Base-by-base conservation (phyloP, 148 eudicot species). In the Rhododendron vialii region DNA sequence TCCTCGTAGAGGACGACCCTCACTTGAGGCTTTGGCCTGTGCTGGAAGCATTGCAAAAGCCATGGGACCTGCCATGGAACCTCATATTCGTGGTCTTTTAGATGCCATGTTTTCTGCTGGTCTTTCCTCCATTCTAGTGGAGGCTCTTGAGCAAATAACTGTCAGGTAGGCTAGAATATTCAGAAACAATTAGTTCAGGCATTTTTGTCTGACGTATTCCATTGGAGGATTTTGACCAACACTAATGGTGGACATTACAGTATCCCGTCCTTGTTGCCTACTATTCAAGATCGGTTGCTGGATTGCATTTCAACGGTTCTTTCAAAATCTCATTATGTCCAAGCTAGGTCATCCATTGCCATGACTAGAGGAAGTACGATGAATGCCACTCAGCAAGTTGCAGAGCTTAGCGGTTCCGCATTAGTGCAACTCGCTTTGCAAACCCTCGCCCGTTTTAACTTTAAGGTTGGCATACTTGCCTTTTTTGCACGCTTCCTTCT, bases 41-140 rank as follows among this genome's bases (percentile, higher is more conserved):
- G 96, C 94, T 89, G 99, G 99, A 86, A 93, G 90, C 91, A 91
- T 97, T 85, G 95, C 98, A 55, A 94, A 93, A 91, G 96, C 99
- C 73, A 97, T 95, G 98, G 99, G 99, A 53, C 92, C 92, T 59
- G 88, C 90, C 63, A 91, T 95, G 98, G 98, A 95, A 89, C 88
- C 95, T 87, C 92, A 95, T 88, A 91, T 97, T 61, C 94, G 95
- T 84, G 88, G 95, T 84, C 98, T 97, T 87, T 89, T 95, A 89
- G 99, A 97, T 92, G 91, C 95, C 38, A 97, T 97, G 98, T 97
- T 95, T 85, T 89, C 98, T 86, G 92, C 94, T 88, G 99, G 99
- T 86, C 94, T 97, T 86, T 95, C 99, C 53, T 80, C 90, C 55
- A 93, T 93, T 57, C 91, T 97, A 36, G 95, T 95, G 47, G 98